Conservation (phyloP, 768 basidiomycete genomes). For the Mycena rosella region DNA sequence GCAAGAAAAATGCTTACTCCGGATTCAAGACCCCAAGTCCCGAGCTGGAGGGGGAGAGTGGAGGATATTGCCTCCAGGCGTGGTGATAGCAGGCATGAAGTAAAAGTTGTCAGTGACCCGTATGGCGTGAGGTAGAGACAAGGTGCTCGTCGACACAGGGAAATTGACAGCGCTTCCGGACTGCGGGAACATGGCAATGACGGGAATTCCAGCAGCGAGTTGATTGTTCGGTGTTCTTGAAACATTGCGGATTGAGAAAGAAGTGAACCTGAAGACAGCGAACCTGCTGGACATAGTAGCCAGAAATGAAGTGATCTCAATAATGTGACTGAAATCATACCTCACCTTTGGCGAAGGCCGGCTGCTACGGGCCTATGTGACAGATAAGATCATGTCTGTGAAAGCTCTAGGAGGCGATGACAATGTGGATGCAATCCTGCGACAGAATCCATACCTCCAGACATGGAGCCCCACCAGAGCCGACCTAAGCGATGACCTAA, state of each 20-base stretch:
- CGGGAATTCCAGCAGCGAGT: slow-evolving; percentile 57
- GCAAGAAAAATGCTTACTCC: slow-evolving; percentile 38
- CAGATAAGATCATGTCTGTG: too few relatives aligned
- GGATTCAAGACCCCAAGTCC: slow-evolving; percentile 54
- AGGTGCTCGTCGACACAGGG: slow-evolving; percentile 65
- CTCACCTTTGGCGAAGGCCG: too few relatives aligned
- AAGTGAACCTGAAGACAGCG: slow-evolving; percentile 32
- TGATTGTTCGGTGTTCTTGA: slow-evolving; percentile 53
- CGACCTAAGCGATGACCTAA: too few relatives aligned
- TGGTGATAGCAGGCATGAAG: slow-evolving; percentile 67
- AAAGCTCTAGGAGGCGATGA: too few relatives aligned
- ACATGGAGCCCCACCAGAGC: too few relatives aligned
- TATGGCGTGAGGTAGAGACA: slow-evolving; percentile 65
- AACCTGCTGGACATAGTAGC: slow-evolving; percentile 22
- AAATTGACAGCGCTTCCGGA: slow-evolving; percentile 56
- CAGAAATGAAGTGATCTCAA: too few relatives aligned
- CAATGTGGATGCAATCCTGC: too few relatives aligned
- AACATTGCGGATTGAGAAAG: too few relatives aligned
- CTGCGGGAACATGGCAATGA: slow-evolving; percentile 64
- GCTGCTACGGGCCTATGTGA: too few relatives aligned
- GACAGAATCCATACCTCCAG: too few relatives aligned
- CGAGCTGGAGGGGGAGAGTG: slow-evolving; percentile 56
- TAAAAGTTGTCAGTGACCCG: slow-evolving; percentile 70
- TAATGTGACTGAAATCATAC: too few relatives aligned
- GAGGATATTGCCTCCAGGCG: slow-evolving; percentile 67